phyloP scores from a whole-genome alignment of 1,284 basidiomycete species.

The Mycena sp. region DNA sequence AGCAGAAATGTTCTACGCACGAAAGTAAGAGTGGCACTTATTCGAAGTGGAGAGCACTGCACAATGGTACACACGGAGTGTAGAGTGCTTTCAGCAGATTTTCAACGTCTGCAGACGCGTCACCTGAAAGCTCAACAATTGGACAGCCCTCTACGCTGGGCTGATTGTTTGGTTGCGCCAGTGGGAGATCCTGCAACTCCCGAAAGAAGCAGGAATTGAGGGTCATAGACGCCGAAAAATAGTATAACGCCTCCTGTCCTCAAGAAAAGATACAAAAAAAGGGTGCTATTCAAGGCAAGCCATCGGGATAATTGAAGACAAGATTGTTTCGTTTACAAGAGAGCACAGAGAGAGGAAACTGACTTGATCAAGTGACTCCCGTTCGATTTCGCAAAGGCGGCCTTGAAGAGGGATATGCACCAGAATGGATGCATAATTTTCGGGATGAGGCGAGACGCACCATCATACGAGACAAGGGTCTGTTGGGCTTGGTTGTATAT shows the following conservation, averaged over 20 bases:
- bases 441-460: slow-evolving; percentile 3
- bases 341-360: slow-evolving; percentile 39
- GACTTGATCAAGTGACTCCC: slow-evolving; percentile 70
- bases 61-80: slow-evolving; percentile 8
- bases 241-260: too few species aligned
- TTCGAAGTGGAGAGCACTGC: not conserved
- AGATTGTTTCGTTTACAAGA: not conserved
- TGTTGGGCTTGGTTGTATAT: slow-evolving; percentile 54
- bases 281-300: too few species aligned
- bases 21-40: too few species aligned
- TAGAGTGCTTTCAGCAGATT: slow-evolving; percentile 11
- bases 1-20: not conserved
- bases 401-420: slow-evolving; percentile 71
- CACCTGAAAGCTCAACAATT: slow-evolving; percentile 30
- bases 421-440: not conserved
- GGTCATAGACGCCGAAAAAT: not conserved
- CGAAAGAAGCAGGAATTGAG: slow-evolving; percentile 19
- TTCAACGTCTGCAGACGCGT: slow-evolving; percentile 2
- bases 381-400: slow-evolving; percentile 66
- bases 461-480: slow-evolving; percentile 82
- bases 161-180: slow-evolving; percentile 9
- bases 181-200: slow-evolving; percentile 12
- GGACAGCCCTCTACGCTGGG: slow-evolving; percentile 29
- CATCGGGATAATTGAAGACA: too few species aligned
- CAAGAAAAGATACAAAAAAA: too few species aligned